Conservation (phyloP, 768 basidiomycete genomes). For the Boletellus sp. region DNA sequence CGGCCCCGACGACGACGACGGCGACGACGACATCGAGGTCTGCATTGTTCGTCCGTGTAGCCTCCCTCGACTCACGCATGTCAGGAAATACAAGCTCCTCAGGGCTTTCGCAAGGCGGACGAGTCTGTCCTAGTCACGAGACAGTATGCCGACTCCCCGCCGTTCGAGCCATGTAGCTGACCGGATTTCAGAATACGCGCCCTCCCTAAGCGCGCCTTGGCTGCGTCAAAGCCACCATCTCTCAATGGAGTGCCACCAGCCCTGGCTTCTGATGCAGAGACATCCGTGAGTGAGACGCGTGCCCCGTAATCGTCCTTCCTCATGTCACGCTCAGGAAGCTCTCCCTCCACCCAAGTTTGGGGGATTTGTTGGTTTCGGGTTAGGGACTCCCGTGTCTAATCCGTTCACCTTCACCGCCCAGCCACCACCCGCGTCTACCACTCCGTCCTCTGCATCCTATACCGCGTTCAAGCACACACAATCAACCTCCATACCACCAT, state of each 20-base stretch:
- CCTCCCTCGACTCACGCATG: slow-evolving; percentile 4
- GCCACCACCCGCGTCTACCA: slow-evolving; percentile 14
- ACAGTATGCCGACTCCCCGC: slow-evolving; percentile 42
- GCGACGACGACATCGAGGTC: slow-evolving; percentile 36
- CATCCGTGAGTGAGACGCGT: slow-evolving; percentile 24
- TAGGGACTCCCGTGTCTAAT: slow-evolving; percentile 25
- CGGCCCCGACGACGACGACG: slow-evolving; percentile 37
- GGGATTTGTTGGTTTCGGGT: slow-evolving; percentile 53
- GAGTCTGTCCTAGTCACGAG: slow-evolving; percentile 51
- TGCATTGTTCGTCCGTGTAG: neutral
- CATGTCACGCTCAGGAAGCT: slow-evolving; percentile 19
- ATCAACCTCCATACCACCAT: slow-evolving; percentile 22
- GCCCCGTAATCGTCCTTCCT: slow-evolving; percentile 11
- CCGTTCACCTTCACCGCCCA: slow-evolving; percentile 42
- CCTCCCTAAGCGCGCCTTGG: slow-evolving; percentile 51
- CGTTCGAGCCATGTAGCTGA: slow-evolving; percentile 5
- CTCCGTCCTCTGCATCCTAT: slow-evolving; percentile 7
- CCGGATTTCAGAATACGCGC: slow-evolving; percentile 51
- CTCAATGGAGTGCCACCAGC: slow-evolving; percentile 25
- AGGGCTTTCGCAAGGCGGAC: slow-evolving; percentile 58
- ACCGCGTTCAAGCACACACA: slow-evolving; percentile 11
- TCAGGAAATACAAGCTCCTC: slow-evolving; percentile 41
- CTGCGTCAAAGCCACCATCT: slow-evolving; percentile 19
- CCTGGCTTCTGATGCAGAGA: slow-evolving; percentile 20
- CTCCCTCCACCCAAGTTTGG: slow-evolving; percentile 43